phyloP scores from a whole-genome alignment of 2,329 filamentous ascomycete species.

The Aspergillus transmontanensis region DNA sequence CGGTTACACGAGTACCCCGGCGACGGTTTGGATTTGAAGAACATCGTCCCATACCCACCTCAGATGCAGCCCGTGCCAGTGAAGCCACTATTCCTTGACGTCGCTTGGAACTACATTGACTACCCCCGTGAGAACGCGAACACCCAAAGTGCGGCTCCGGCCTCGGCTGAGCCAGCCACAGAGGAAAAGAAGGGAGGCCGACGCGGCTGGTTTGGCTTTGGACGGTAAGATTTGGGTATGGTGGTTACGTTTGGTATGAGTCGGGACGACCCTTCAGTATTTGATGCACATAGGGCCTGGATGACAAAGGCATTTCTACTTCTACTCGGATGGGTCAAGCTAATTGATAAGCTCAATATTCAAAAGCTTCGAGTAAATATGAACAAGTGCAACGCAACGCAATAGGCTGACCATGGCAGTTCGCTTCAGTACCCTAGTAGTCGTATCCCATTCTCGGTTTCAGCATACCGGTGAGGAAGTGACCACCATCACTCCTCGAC shows the following conservation, averaged over 20 bases:
- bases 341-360: background rate
- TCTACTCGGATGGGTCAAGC: background rate
- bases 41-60: conserved; percentile 85
- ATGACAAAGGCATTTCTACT: background rate
- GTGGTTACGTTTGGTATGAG: background rate
- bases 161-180: conserved; percentile 27
- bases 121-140: conserved; percentile 68
- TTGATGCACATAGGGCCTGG: background rate
- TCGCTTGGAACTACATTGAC: conserved; percentile 96
- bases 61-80: conserved; percentile 80
- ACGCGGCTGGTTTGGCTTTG: conserved; percentile 78
- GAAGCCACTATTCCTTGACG: conserved; percentile 93
- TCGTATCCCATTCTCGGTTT: background rate
- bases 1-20: conserved; percentile 74
- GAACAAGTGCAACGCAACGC: background rate
- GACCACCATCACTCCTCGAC: too few species aligned
- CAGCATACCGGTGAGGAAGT: too few species aligned
- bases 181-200: conserved; percentile 58
- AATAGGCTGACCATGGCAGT: background rate
- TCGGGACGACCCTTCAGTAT: background rate
- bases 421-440: background rate
- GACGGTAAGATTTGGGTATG: conserved; percentile 34
- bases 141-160: conserved; percentile 31
- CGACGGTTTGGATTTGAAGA: conserved; percentile 71
- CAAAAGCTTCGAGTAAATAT: background rate